These are phyloP conservation scores for Monosporascus sp. DNA, from an alignment of 2,329 filamentous ascomycete genomes.

Conservation along the genomic window DNA sequence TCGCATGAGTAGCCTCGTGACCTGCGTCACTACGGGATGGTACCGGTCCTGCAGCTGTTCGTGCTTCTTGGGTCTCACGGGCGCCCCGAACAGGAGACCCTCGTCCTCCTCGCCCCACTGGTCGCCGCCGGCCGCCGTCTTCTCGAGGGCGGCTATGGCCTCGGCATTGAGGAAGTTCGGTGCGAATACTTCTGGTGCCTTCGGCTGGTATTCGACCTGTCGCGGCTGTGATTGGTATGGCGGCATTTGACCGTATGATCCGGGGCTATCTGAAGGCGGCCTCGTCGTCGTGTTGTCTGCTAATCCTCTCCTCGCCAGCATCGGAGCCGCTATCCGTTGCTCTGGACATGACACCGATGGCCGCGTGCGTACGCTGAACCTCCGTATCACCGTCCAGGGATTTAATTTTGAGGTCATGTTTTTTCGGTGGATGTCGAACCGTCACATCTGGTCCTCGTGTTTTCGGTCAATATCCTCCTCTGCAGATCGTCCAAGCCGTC, in stretches of 20 bases:
- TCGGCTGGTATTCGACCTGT: conserved; percentile 5
- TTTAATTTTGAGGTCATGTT: conserved; percentile 26
- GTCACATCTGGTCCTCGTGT: conserved; percentile 8
- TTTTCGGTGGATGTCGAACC: conserved; percentile 5
- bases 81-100: conserved; percentile 76
- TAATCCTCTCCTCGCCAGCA: conserved; percentile 16
- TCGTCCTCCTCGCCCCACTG: conserved; percentile 28
- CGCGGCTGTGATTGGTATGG: conserved; percentile 5
- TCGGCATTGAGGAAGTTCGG: conserved; percentile 24
- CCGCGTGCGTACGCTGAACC: conserved; percentile 23
- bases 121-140: conserved; percentile 20
- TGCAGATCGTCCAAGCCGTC: background rate
- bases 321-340: conserved; percentile 3
- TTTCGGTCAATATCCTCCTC: conserved; percentile 3
- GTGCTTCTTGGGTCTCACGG: conserved; percentile 47
- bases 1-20: conserved; percentile 86
- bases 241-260: background rate
- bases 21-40: conserved; percentile 76
- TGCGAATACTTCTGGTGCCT: conserved; percentile 16
- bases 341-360: conserved; percentile 6
- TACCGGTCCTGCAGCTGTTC: conserved; percentile 74
- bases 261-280: conserved; percentile 6
- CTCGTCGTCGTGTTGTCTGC: conserved; percentile 12
- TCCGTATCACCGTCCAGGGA: conserved; percentile 22
- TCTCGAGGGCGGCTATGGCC: conserved; percentile 22